These are phyloP conservation scores for Solanum hybrid DNA, from an alignment of 305 asterid genomes.

Conservation along the genomic window DNA sequence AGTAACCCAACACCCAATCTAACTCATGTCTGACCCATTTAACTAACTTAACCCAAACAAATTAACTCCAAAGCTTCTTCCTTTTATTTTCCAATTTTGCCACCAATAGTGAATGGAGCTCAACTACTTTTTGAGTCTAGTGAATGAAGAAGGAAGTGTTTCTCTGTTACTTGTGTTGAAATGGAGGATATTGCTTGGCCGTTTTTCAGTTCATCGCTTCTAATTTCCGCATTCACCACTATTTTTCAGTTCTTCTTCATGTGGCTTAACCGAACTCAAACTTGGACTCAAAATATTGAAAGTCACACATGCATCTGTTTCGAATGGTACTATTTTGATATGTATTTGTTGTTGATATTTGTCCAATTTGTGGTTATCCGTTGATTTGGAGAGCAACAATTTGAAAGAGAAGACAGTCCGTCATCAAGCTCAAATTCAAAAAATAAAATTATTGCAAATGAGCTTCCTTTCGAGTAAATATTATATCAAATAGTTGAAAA, in stretches of 20 bases:
- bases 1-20: not conserved
- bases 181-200: not conserved
- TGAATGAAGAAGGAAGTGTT: not conserved
- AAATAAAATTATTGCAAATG: not conserved
- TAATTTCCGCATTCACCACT: not conserved
- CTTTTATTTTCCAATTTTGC: not conserved
- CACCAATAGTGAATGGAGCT: not conserved
- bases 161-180: not conserved
- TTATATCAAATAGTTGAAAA: not conserved
- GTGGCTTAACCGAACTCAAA: too few relatives aligned
- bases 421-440: not conserved
- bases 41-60: not conserved
- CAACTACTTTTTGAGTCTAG: not conserved
- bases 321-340: not conserved
- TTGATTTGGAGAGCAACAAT: not conserved
- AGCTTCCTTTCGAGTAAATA: not conserved
- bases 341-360: not conserved
- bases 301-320: not conserved
- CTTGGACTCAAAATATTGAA: not conserved
- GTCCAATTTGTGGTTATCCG: not conserved
- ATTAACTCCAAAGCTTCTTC: not conserved
- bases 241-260: not conserved
- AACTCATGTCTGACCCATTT: not conserved
- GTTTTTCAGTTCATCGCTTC: not conserved
- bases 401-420: not conserved